Evolutionary conservation across 805 yeast species (phyloP).

Genomic region (Nakazawaea molendinolei): DNA sequence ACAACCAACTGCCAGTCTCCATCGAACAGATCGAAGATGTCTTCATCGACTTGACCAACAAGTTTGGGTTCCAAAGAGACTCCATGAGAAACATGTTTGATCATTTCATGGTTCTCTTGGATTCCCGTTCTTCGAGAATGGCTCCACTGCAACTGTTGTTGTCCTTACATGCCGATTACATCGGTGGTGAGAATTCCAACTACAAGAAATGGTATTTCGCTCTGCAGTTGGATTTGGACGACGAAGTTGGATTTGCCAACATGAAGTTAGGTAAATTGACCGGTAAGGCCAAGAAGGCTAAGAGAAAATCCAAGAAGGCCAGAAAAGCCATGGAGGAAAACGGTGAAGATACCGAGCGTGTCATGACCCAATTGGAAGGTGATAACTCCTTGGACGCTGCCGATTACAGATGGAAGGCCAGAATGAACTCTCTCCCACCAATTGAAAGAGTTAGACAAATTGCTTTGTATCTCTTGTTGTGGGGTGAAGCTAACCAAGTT

Average conservation of each 20-base stretch:
- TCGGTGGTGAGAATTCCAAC: slow-evolving; percentile 83
- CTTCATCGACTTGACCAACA: slow-evolving; percentile 74
- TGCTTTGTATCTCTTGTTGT: slow-evolving; percentile 65
- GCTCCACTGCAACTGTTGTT: slow-evolving; percentile 81
- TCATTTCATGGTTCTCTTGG: slow-evolving; percentile 78
- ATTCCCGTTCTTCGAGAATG: slow-evolving; percentile 83
- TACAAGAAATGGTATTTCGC: slow-evolving; percentile 87
- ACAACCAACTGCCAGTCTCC: slow-evolving; percentile 81
- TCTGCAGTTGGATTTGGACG: slow-evolving; percentile 82
- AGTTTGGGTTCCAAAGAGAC: slow-evolving; percentile 87
- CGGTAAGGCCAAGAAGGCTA: slow-evolving; percentile 74
- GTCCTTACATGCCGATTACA: slow-evolving; percentile 79
- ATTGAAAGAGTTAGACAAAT: slow-evolving; percentile 75
- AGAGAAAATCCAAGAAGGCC: slow-evolving; percentile 74
- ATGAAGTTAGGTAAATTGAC: slow-evolving; percentile 72
- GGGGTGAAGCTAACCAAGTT: slow-evolving; percentile 94
- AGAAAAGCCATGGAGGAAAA: slow-evolving; percentile 61
- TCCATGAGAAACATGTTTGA: slow-evolving; percentile 90
- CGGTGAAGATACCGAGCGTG: slow-evolving; percentile 53
- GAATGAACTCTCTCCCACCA: slow-evolving; percentile 67
- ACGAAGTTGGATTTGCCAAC: slow-evolving; percentile 75
- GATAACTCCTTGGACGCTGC: slow-evolving; percentile 85
- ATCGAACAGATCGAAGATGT: slow-evolving; percentile 84
- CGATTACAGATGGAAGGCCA: slow-evolving; percentile 75
- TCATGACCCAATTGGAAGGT: slow-evolving; percentile 64